A percentile compares a stretch with the other conserved stretches of the same genome.
Conservation (phyloP, 768 basidiomycete genomes). For the Lactarius indigo region DNA sequence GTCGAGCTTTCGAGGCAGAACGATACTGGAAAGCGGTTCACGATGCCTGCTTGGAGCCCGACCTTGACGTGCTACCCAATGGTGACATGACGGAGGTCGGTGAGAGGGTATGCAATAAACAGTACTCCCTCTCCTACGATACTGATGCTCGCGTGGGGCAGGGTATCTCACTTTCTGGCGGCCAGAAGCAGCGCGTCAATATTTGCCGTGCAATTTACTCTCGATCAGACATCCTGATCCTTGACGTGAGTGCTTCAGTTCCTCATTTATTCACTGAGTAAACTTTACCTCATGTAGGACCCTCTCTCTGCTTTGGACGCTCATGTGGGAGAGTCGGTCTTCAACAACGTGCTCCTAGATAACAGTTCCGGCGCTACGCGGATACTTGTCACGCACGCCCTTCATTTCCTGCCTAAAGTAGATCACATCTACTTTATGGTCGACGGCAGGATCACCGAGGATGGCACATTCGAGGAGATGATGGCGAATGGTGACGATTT, state of each 20-base stretch:
- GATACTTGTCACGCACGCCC: constrained; percentile 86
- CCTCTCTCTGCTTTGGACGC: constrained; percentile 90
- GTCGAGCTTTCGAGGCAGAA: constrained; percentile 74
- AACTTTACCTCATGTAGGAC: constrained; percentile 42
- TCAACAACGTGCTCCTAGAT: constrained; percentile 76
- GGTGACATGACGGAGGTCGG: constrained; percentile 86
- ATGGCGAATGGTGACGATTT: constrained; percentile 65
- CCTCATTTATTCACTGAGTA: not conserved
- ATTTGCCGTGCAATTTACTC: constrained; percentile 87
- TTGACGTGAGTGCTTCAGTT: constrained; percentile 47
- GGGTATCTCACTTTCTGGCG: constrained; percentile 87
- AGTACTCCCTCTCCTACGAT: not conserved
- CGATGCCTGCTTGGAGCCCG: constrained; percentile 76
- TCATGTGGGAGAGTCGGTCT: constrained; percentile 84
- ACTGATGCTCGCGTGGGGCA: constrained; percentile 24
- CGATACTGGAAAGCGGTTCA: constrained; percentile 78
- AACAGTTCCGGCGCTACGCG: constrained; percentile 67
- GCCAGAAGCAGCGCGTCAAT: constrained; percentile 78
- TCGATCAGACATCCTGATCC: constrained; percentile 82
- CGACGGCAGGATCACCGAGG: constrained; percentile 75
- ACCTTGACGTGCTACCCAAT: constrained; percentile 70
- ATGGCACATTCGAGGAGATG: constrained; percentile 74
- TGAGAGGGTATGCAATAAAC: constrained; percentile 44
- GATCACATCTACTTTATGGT: constrained; percentile 81
- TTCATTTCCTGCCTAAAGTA: constrained; percentile 85